A percentile compares a stretch with the other conserved stretches of the same genome.
These are phyloP conservation scores for Bipolaris zeicola DNA, from an alignment of 2,329 filamentous ascomycete genomes.

Conservation along the genomic window DNA sequence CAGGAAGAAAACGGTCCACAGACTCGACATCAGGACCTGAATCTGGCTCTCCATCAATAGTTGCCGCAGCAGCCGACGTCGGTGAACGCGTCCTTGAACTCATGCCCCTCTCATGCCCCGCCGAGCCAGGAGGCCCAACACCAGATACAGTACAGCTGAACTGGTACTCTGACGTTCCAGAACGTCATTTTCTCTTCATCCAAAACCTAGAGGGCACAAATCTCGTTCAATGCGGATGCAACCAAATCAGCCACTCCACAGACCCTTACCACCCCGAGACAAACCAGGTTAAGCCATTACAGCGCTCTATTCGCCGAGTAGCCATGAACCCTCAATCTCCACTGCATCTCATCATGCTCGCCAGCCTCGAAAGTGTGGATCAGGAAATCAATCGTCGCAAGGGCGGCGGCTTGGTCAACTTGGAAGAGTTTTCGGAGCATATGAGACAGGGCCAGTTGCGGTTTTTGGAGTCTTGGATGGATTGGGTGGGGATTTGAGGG, in stretches of 20 bases:
- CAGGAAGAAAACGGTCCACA: neutral
- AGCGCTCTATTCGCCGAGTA: slow-evolving; percentile 26
- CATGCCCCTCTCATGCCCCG: neutral
- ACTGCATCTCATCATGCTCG: slow-evolving; percentile 47
- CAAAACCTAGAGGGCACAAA: slow-evolving; percentile 2
- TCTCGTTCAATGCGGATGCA: neutral
- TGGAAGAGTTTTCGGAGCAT: slow-evolving; percentile 77
- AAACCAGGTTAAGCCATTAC: slow-evolving; percentile 20
- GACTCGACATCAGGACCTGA: neutral
- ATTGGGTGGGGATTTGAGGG: slow-evolving; percentile 62
- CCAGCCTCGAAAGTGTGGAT: slow-evolving; percentile 67
- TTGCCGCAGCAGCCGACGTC: neutral
- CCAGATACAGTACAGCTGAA: slow-evolving; percentile 7
- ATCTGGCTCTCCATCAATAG: neutral
- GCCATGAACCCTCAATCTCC: slow-evolving; percentile 24
- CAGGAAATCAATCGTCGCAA: slow-evolving; percentile 71
- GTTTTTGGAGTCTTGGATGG: slow-evolving; percentile 90
- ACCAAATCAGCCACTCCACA: slow-evolving; percentile 10
- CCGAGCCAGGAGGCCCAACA: neutral
- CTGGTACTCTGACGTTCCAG: slow-evolving; percentile 24
- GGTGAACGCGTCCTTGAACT: neutral
- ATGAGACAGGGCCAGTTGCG: slow-evolving; percentile 69
- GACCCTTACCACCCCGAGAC: slow-evolving; percentile 21
- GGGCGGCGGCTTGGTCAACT: slow-evolving; percentile 79
- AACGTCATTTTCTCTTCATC: slow-evolving; percentile 19